A percentile compares a stretch with the other conserved stretches of the same genome.
Evolutionary conservation across 2,329 filamentous ascomycete genomes (phyloP).

Genomic region (Pseudodiploospora longispora): DNA sequence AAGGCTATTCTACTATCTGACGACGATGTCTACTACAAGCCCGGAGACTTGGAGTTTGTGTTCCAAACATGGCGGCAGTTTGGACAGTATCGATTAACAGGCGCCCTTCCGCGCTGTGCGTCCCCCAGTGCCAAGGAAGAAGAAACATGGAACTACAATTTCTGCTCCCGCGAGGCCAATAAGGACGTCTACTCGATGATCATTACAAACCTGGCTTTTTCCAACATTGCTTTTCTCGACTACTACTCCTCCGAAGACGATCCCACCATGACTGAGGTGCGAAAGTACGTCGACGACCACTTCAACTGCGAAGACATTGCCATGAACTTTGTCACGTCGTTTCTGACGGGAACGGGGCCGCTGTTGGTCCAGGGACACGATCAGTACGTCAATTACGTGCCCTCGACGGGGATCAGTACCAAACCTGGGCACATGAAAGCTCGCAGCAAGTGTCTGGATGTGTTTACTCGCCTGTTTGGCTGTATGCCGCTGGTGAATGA

Average conservation of each 20-base stretch:
- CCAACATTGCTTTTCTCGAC: constrained; percentile 29
- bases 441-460: constrained; percentile 27
- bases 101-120: constrained; percentile 25
- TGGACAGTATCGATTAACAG: constrained; percentile 9
- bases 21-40: constrained; percentile 19
- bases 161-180: constrained; percentile 19
- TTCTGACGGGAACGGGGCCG: constrained; percentile 26
- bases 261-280: constrained; percentile 20
- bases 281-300: constrained; percentile 27
- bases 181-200: constrained; percentile 27
- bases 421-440: constrained; percentile 24
- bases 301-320: constrained; percentile 35
- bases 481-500: constrained; percentile 28
- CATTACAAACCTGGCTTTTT: constrained; percentile 29
- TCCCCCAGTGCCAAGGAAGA: constrained; percentile 11
- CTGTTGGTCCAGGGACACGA: constrained; percentile 26
- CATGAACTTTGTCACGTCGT: constrained; percentile 27
- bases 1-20: constrained; percentile 18
- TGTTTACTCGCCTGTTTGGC: constrained; percentile 24
- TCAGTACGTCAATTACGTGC: constrained; percentile 23
- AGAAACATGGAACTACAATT: constrained; percentile 23
- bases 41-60: constrained; percentile 17
- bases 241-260: constrained; percentile 28
- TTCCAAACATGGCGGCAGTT: constrained; percentile 18
- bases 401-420: constrained; percentile 24